These are phyloP conservation scores for Boletus coccyginus DNA, from an alignment of 768 basidiomycete genomes.

Conservation along the genomic window DNA sequence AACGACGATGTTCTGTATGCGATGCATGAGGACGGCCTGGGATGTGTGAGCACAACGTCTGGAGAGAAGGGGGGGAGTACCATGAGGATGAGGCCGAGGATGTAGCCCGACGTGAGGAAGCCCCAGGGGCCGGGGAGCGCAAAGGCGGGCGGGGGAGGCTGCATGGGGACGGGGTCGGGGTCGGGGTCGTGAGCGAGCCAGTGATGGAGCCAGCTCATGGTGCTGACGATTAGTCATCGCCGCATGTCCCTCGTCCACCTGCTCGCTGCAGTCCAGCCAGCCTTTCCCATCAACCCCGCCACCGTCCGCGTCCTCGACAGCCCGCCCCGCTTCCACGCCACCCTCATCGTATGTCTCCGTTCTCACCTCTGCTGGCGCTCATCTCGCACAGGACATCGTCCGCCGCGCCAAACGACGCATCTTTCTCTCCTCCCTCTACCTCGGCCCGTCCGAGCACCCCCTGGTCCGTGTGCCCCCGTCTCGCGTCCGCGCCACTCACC, in stretches of 20 bases:
- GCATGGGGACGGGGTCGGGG: too few species aligned
- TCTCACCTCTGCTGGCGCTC: not conserved
- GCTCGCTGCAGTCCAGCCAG: conserved; percentile 44
- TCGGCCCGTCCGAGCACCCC: conserved; percentile 74
- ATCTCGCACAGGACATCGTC: conserved; percentile 61
- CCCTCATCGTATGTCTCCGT: conserved; percentile 47
- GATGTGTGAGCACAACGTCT: not conserved
- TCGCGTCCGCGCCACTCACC: not conserved
- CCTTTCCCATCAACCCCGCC: conserved; percentile 42
- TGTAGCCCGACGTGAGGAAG: conserved; percentile 74
- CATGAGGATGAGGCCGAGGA: conserved; percentile 63
- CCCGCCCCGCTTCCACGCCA: conserved; percentile 57
- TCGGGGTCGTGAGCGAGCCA: too few species aligned
- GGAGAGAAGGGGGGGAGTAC: conserved; percentile 33
- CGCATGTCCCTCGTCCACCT: conserved; percentile 14
- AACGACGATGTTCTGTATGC: conserved; percentile 76
- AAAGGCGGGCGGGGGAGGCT: not conserved
- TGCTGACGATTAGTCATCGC: conserved; percentile 20
- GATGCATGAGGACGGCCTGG: conserved; percentile 67
- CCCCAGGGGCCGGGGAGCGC: conserved; percentile 61
- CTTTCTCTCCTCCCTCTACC: conserved; percentile 88
- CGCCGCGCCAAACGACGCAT: conserved; percentile 72
- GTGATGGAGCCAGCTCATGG: too few species aligned
- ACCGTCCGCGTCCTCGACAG: conserved; percentile 53
- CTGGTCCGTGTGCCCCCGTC: conserved; percentile 54